Evolutionary conservation across 495 filamentous ascomycete species (phyloP), one percentile per base, ranked within the genome.

Genomic region (Rhypophila decipiens): DNA sequence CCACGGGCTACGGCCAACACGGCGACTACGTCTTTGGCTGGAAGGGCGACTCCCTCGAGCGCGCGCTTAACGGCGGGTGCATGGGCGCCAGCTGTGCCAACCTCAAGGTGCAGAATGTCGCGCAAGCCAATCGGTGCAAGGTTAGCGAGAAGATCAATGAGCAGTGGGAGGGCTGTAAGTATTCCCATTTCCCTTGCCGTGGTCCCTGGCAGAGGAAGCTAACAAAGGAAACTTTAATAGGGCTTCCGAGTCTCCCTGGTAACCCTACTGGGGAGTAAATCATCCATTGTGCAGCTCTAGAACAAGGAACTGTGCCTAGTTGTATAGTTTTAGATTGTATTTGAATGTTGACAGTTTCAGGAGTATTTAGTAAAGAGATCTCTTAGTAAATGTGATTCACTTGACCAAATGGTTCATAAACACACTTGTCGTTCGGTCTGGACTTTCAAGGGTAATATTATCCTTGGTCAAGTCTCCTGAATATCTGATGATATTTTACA

Each of bases 81-180:
- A 65, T 65, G 51, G 71, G 67, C 42, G 68, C 70, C 34, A 60
- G 59, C 48, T 70, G 67, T 51, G 64, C 65, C 15, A 35, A 40
- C 23, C 57, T 67, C 46, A 67, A 61, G 49, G 61, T 61, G 51
- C 71, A 76, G 60, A 44, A 52, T 22, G 57, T 71, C 46, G 38
- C 60, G 20, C 40, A 48, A 11, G 64, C 65, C 24, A 71, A 74
- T 49, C 52, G 67, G 56, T 76, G 72, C 52, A 65, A 65, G 12
- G 58, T 69, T 27, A 57, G 65, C 45, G 56, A 64, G 31, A 58
- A 53, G 34, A 69, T 71, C 18, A 27, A 56, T 13, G 72, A 76
- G 58, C 52, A 66, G 12, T 49, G 69, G 18, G 67, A 74, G 39
- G 68, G 71, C 43, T 75, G 71, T 73, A 54, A 69, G 66, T 67